phyloP scores from a whole-genome alignment of 495 filamentous ascomycete species.

The Aspergillus indologenus region DNA sequence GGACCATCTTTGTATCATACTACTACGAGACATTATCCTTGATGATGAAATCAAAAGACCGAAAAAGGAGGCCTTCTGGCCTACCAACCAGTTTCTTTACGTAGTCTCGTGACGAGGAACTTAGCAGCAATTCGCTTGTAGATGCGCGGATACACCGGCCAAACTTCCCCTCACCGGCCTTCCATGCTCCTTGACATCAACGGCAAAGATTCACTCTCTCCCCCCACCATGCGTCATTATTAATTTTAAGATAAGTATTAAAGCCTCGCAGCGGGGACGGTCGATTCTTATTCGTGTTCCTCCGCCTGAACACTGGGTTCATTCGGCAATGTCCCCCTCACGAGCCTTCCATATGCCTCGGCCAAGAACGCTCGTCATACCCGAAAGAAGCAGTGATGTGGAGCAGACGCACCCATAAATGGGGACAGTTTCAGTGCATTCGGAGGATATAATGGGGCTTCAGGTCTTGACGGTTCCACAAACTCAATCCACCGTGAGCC shows the following conservation, averaged over 20 bases:
- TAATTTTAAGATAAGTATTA: background rate
- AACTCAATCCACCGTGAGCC: background rate
- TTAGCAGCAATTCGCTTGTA: no score
- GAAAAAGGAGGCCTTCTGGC: slow-evolving; percentile 28
- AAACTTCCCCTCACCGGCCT: background rate
- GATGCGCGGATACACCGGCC: background rate
- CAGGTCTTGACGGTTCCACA: no score
- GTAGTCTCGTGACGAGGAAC: background rate
- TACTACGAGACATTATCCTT: slow-evolving; percentile 8
- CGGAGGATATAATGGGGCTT: background rate
- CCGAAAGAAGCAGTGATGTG: background rate
- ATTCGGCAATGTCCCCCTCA: background rate
- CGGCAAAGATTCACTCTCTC: no score
- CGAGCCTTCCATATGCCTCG: background rate
- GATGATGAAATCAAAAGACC: slow-evolving; percentile 17
- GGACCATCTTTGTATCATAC: slow-evolving; percentile 14
- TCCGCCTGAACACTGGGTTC: background rate
- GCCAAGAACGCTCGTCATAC: background rate
- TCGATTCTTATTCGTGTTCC: background rate
- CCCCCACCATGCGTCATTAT: background rate
- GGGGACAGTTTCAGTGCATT: background rate
- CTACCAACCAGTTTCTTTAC: slow-evolving; percentile 8
- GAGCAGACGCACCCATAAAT: background rate
- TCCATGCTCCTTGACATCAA: no score
- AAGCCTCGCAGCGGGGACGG: background rate